Evolutionary conservation across 805 yeast species (phyloP), one percentile per base, ranked within the genome.

Genomic region (Wickerhamiella cacticola): DNA sequence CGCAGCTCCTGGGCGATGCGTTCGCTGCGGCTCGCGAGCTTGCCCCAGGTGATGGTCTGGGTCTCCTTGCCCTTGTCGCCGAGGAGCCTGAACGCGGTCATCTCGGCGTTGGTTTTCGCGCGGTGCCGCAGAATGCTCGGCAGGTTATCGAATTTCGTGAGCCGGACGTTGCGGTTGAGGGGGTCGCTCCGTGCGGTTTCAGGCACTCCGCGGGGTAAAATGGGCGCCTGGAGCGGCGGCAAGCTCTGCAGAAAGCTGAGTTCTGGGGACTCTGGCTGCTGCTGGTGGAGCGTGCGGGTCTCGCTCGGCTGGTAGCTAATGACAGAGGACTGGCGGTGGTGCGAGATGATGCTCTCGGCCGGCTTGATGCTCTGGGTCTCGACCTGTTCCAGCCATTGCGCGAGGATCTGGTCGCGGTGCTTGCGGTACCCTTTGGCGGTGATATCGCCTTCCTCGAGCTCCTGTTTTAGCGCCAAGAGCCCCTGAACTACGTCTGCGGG

Each of bases 1-100:
- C 78, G 71, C 51, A 86, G 80, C 60, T 80, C 82, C 61, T 80
- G 85, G 0, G 96, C 95, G 7, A 92, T 80, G 57, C 83, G 86
- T 59, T 86, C 94, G 0, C 96, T 82, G 56, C 80, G 76, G 35
- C 80, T 62, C 53, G 85, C 82, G 13, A 92, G 68, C 59, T 85
- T 87, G 50, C 85, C 96, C 98, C 98, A 92, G 1, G 89, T 71
- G 12, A 89, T 81, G 0, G 82, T 67, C 29, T 70, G 70, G 0
- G 74, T 68, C 58, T 88, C 96, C 60, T 85, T 88, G 5, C 96
- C 96, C 55, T 76, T 82, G 2, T 73, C 60, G 59, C 87, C 95
- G 12, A 92, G 67, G 1, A 78, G 74, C 40, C 79, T 64, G 35
- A 89, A 70, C 0, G 96, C 96, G 8, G 71, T 68, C 48, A 83